Evolutionary conservation across 2,329 filamentous ascomycete species (phyloP), one percentile per base, ranked within the genome.

Genomic region (Diaporthe sp.): DNA sequence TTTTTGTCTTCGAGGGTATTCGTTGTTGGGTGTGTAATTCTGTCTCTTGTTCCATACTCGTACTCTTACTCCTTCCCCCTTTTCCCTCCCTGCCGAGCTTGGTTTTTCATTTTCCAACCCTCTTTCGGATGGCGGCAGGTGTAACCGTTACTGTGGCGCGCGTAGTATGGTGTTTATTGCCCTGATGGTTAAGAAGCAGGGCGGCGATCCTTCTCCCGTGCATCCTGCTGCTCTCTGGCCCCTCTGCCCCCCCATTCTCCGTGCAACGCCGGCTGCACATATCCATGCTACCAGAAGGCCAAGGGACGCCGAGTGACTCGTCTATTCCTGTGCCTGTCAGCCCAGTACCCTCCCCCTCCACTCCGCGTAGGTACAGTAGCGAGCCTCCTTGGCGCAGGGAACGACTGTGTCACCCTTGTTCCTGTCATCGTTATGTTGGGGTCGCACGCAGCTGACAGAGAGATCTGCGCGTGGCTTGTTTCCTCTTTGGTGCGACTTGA

Each of bases 181-280:
- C 32, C 22, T 37, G 30, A 39, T 39, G 39, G 44, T n/a, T 17
- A 68, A 53, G 63, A 68, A 53, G 63, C 63, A 68, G 44, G 63
- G 63, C 63, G 63, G 15, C 47, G 47, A 68, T 68, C 63, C 63
- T 30, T 44, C 32, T 68, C 63, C 25, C 63, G 63, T 50, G 25
- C 47, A 53, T 22, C 47, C 17, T 53, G 8, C 63, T 68, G 44
- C 42, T 30, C 19, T 12, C 22, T 44, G 22, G 17, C 37, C 27
- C 22, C 35, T 9, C 22, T 44, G 42, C 42, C 55, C 17, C 15
- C 22, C 58, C 37, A n/a, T 12, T 51, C 15, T 56, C 44, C 4
- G 68, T 74, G 68, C 25, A 39, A 65, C 72, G 30, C 68, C 68
- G 50, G 72, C 72, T 71, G 72, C 50, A 63, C 39, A 30, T 71